Conservation (phyloP, 768 basidiomycete genomes). For the Leccinum longicurvipes region DNA sequence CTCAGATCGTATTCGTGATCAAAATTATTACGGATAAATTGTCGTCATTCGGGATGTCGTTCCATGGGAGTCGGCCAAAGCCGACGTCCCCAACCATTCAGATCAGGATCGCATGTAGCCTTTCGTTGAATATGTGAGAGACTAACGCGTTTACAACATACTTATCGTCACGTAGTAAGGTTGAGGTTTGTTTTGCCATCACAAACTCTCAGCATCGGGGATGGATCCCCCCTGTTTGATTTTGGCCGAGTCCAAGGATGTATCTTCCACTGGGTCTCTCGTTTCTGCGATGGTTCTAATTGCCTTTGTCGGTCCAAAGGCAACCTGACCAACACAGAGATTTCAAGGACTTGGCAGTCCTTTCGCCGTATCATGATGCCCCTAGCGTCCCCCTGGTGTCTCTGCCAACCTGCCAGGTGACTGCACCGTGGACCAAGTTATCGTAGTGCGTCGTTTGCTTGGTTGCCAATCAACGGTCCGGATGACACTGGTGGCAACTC, state of each 20-base stretch:
- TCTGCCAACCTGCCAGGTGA: slow-evolving; percentile 32
- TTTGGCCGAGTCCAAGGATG: too few relatives aligned
- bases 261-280: slow-evolving; percentile 10
- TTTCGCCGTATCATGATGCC: slow-evolving; percentile 37
- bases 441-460: slow-evolving; percentile 27
- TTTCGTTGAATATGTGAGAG: neutral
- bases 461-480: neutral
- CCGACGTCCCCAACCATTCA: neutral
- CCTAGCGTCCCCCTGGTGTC: slow-evolving; percentile 27
- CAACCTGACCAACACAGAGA: neutral
- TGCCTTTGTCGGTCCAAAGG: slow-evolving; percentile 4
- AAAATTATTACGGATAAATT: neutral
- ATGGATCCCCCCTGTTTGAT: too few relatives aligned
- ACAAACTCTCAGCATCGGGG: too few relatives aligned
- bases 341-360: slow-evolving; percentile 29
- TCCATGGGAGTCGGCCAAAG: neutral
- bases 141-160: neutral
- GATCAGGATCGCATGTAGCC: neutral
- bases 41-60: neutral
- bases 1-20: neutral
- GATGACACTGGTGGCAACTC: neutral
- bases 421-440: slow-evolving; percentile 38
- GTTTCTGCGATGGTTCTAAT: too few relatives aligned
- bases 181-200: neutral
- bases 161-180: neutral